Base-by-base conservation (phyloP, 2,329 filamentous ascomycete genomes). In the Byssothecium circinans region DNA sequence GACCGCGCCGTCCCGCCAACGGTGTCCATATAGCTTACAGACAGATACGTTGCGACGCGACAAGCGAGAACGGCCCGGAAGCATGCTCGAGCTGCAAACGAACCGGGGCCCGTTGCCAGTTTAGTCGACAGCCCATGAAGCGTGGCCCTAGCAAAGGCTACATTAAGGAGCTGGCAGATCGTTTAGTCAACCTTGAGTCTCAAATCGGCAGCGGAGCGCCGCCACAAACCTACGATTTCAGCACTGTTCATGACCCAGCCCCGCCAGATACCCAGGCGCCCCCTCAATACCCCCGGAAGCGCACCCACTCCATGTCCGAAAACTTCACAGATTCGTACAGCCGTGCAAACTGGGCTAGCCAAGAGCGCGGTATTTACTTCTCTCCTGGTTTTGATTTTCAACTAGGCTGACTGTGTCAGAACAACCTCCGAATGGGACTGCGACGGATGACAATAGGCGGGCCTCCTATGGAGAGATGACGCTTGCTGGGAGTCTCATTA, bases 101-200 rank as follows among this genome's bases (percentile, higher is more conserved):
- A 36, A 71, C 70, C 1, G 68, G 68, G 2, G 67, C 68, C 15
- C 60, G 65, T n/a, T 73, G 70, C 39, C 70, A 71, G 41, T 73
- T 72, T 44, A 72, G 69, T 41, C 60, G 70, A 43, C 69, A 72
- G 45, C 69, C 69, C 2, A 71, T 72, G 68, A 73, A 73, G 54
- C 67, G 70, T 30, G 70, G 70, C 3, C 70, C 70, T 10, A 72
- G 69, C 54, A 73, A 72, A 71, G 70, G 70, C 67, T 70, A 59
- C 32, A 73, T 73, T 49, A 73, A 73, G 48, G 70, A 73, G 36
- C 49, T 73, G 6, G 69, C 70, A 30, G 69, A 72, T 36, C 64
- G 70, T 8, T 58, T 73, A 8, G 69, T 68, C 37, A 65, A 65
- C 15, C 61, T 73, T 7, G 70, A 73, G 52, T 67, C 57, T 41